A percentile compares a stretch with the other conserved stretches of the same genome.
Conservation (phyloP, 495 filamentous ascomycete genomes). For the Aspergillus carlsbadensis region DNA sequence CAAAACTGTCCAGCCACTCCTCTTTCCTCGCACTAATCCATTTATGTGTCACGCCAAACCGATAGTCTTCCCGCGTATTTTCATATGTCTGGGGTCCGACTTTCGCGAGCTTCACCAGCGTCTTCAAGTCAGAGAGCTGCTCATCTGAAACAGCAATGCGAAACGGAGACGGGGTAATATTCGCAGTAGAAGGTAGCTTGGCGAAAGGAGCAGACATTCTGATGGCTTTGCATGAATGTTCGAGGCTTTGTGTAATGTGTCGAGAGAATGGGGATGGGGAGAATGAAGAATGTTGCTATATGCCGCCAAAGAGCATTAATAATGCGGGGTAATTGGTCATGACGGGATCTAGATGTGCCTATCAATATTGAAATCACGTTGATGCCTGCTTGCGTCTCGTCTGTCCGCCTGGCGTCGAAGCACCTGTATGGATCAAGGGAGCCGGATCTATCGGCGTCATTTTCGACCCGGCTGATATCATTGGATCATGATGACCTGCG, state of each 20-base stretch:
- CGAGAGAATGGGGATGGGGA: too few relatives aligned
- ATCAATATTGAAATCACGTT: neutral
- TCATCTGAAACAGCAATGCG: constrained; percentile 42
- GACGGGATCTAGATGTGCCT: too few relatives aligned
- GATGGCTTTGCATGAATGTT: neutral
- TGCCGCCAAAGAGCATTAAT: too few relatives aligned
- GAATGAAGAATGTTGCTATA: too few relatives aligned
- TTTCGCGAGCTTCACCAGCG: constrained; percentile 50
- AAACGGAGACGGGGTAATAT: constrained; percentile 34
- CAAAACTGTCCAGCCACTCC: constrained; percentile 46
- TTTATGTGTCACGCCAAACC: constrained; percentile 53
- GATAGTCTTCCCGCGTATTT: constrained; percentile 41
- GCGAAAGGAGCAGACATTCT: constrained; percentile 24
- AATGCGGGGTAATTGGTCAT: too few relatives aligned
- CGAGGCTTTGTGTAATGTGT: too few relatives aligned
- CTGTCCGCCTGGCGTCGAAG: too few relatives aligned
- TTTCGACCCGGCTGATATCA: too few relatives aligned
- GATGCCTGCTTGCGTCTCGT: too few relatives aligned
- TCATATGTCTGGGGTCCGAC: constrained; percentile 52
- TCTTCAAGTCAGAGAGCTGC: constrained; percentile 47
- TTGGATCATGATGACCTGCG: too few relatives aligned
- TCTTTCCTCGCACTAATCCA: constrained; percentile 57
- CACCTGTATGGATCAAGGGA: too few relatives aligned
- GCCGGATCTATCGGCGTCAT: too few relatives aligned
- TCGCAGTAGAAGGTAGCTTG: constrained; percentile 28